Conservation (phyloP, 1,284 basidiomycete genomes). For the Naganishia sp. region DNA sequence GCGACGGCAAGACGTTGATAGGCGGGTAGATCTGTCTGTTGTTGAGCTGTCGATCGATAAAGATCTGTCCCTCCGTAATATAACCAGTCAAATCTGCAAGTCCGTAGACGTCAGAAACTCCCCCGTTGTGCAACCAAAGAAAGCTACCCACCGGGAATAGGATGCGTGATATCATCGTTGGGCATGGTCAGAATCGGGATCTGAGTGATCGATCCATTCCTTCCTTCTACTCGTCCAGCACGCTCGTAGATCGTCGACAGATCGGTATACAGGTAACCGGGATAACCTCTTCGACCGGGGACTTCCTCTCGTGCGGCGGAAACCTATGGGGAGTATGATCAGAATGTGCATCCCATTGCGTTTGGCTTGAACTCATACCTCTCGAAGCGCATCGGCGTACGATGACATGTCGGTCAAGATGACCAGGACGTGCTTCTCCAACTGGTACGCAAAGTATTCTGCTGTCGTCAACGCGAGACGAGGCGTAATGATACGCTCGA, state of each 20-base stretch:
- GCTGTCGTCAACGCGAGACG: conserved; percentile 97
- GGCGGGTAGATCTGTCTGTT: conserved; percentile 94
- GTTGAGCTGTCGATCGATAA: conserved; percentile 75
- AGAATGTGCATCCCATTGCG: not conserved
- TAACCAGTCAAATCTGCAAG: conserved; percentile 88
- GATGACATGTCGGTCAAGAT: conserved; percentile 99
- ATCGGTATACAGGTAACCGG: conserved; percentile 82
- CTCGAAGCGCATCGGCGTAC: conserved; percentile 96
- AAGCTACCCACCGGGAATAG: conserved; percentile 67
- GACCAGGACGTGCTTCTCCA: conserved; percentile 99
- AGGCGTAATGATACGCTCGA: conserved; percentile 99
- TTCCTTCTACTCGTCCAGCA: conserved; percentile 94
- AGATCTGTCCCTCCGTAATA: conserved; percentile 93
- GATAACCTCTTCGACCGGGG: conserved; percentile 98
- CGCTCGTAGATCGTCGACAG: conserved; percentile 99
- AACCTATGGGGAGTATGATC: conserved; percentile 59
- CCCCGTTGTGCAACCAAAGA: not conserved
- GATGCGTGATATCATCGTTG: conserved; percentile 99
- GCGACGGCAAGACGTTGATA: conserved; percentile 97
- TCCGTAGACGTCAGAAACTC: conserved; percentile 13
- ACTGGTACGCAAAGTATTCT: conserved; percentile 99
- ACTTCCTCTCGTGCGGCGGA: conserved; percentile 99
- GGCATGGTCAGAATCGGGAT: conserved; percentile 99
- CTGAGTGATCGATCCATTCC: conserved; percentile 99
- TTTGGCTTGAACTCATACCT: conserved; percentile 58